Evolutionary conservation across 768 basidiomycete species (phyloP).

Genomic region (Boletales sp.): DNA sequence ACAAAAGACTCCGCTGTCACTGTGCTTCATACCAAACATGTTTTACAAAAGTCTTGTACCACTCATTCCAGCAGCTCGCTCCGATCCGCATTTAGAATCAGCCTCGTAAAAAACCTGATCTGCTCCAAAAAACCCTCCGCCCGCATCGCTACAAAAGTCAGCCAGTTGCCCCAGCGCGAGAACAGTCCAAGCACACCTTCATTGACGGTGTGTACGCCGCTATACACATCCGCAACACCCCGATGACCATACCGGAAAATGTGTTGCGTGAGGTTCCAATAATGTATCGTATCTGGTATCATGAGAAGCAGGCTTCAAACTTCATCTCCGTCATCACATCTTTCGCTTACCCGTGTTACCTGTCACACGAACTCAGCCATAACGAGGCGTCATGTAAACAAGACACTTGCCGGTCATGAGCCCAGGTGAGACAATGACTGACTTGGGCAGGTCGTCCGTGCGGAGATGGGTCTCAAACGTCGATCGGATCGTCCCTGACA

Average conservation of each 20-base stretch:
- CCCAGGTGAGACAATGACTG: conserved; percentile 37
- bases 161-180: background rate
- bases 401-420: conserved; percentile 15
- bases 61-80: conserved; percentile 17
- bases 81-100: conserved; percentile 33
- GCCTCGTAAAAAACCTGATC: conserved; percentile 30
- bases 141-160: conserved; percentile 20
- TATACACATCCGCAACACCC: conserved; percentile 32
- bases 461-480: conserved; percentile 32
- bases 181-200: conserved; percentile 17
- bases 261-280: conserved; percentile 44
- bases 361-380: conserved; percentile 8
- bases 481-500: conserved; percentile 43
- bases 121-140: conserved; percentile 28
- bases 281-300: conserved; percentile 38
- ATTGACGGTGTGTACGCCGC: conserved; percentile 29
- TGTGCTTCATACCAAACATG: no score
- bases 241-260: conserved; percentile 46
- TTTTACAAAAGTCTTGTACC: no score
- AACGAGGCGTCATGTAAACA: background rate
- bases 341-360: conserved; percentile 22
- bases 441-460: conserved; percentile 18
- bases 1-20: no score
- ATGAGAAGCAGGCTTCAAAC: conserved; percentile 11
- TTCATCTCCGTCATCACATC: conserved; percentile 18